phyloP scores from a whole-genome alignment of 169 alveolate genomes.

The Miamiensis avidus region DNA sequence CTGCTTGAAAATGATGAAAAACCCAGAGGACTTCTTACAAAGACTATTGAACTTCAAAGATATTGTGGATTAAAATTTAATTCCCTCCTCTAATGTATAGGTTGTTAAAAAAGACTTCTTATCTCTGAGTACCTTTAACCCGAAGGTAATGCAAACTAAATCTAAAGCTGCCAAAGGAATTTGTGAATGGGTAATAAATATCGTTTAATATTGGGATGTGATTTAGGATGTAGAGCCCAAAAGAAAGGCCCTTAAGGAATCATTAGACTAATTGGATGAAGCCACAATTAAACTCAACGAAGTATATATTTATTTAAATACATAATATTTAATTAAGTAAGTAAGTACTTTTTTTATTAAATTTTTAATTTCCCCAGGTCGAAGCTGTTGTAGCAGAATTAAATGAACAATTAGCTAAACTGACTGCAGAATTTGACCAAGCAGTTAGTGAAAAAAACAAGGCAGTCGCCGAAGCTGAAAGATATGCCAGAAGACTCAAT shows the following conservation, averaged over 20 bases:
- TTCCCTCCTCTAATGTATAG: slow-evolving; percentile 91
- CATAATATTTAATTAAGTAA: too few relatives aligned
- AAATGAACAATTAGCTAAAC: slow-evolving; percentile 83
- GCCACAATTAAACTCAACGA: slow-evolving; percentile 92
- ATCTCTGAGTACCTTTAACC: slow-evolving; percentile 84
- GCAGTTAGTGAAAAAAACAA: slow-evolving; percentile 94
- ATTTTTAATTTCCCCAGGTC: slow-evolving; percentile 83
- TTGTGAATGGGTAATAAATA: slow-evolving; percentile 90
- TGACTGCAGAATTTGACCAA: slow-evolving; percentile 82
- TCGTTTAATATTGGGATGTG: slow-evolving; percentile 92
- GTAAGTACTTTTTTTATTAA: too few relatives aligned
- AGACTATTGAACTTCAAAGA: slow-evolving; percentile 87
- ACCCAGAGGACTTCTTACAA: slow-evolving; percentile 92
- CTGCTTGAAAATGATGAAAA: slow-evolving; percentile 93
- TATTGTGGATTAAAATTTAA: slow-evolving; percentile 86
- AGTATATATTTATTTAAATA: too few relatives aligned
- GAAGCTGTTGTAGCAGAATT: slow-evolving; percentile 86
- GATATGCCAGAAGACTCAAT: slow-evolving; percentile 92
- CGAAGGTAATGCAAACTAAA: slow-evolving; percentile 89
- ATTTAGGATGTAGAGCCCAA: slow-evolving; percentile 94
- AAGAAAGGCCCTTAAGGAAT: slow-evolving; percentile 89
- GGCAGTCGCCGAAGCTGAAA: slow-evolving; percentile 91
- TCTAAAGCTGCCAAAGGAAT: slow-evolving; percentile 94
- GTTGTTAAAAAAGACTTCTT: slow-evolving; percentile 63
- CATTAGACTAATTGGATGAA: slow-evolving; percentile 87